Evolutionary conservation across 1,284 basidiomycete species (phyloP), one percentile per base, ranked within the genome.

Genomic region (Ustilago bromivora): DNA sequence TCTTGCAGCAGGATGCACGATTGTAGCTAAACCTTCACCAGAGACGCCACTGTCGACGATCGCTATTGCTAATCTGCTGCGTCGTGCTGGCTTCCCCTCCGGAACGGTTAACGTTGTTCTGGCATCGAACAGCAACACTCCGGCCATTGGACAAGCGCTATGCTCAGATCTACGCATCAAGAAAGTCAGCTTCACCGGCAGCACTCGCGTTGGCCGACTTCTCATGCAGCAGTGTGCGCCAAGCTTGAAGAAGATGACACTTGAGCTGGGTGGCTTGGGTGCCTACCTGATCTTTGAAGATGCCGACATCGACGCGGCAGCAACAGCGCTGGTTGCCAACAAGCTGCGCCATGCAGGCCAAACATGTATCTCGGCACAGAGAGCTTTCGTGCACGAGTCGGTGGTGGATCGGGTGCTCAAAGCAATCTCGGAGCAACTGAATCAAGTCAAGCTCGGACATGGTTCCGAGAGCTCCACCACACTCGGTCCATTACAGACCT

Each of bases 241-340:
- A 2, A 97, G 94, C 0, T 86, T 99, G 77, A 99, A 99, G 88
- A 99, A 98, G 92, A 92, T 80, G 56, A 82, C 79, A 51, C 78
- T 85, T 59, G 84, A 82, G 69, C 78, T 81, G 34, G 89, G 89
- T 10, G 96, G 96, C 54, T 97, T 96, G 74, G 91, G 94, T 0
- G 92, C 95, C 0, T 96, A 96, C 87, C 95, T 97, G 75, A 94
- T 99, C 8, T 99, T 99, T 85, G 93, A 95, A 69, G 97, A 99
- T 83, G 96, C 96, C 0, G 92, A 99, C 85, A 90, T 99, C 61
- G 93, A 95, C 64, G 91, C 92, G 55, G 97, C 97, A 28, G 94
- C 99, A 13, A 91, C 92, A 74, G 95, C 89, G 59, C 93, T 94
- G 3, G 90, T 97, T 69, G 84, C 90, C 8, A 93, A 91, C 90